phyloP scores from a whole-genome alignment of 23 red algal genomes.

The Agarophyton chilense region DNA sequence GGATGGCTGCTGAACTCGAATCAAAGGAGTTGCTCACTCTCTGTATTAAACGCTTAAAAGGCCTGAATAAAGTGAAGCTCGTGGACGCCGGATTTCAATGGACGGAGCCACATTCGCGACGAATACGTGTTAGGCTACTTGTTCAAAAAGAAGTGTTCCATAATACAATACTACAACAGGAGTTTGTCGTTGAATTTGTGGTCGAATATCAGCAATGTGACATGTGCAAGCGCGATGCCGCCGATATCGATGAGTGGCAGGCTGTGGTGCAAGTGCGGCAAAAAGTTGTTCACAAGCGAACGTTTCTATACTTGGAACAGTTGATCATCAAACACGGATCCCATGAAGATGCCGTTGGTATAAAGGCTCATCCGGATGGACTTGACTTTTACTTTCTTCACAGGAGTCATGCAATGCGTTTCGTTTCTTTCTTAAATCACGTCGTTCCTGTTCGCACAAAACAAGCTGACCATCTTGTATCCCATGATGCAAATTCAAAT shows the following conservation, averaged over 20 bases:
- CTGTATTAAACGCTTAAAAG: slow-evolving; percentile 83
- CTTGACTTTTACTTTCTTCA: slow-evolving; percentile 97
- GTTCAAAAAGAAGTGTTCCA: slow-evolving; percentile 97
- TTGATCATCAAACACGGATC: slow-evolving; percentile 94
- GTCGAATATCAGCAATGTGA: slow-evolving; percentile 96
- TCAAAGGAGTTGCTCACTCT: slow-evolving; percentile 92
- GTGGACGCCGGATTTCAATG: slow-evolving; percentile 96
- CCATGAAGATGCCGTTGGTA: slow-evolving; percentile 90
- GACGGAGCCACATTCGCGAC: slow-evolving; percentile 97
- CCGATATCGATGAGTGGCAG: slow-evolving; percentile 98
- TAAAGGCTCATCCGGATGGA: slow-evolving; percentile 89
- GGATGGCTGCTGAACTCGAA: slow-evolving; percentile 93
- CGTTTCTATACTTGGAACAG: slow-evolving; percentile 97
- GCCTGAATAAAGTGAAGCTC: slow-evolving; percentile 92
- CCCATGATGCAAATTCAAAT: slow-evolving; percentile 94
- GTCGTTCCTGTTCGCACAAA: slow-evolving; percentile 85
- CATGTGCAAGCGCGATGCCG: slow-evolving; percentile 92
- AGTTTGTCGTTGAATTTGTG: slow-evolving; percentile 93
- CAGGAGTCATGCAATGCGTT: slow-evolving; percentile 81
- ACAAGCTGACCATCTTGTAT: slow-evolving; percentile 92
- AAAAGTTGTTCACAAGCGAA: slow-evolving; percentile 97
- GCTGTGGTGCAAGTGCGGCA: slow-evolving; percentile 99
- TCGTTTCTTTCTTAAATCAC: slow-evolving; percentile 85
- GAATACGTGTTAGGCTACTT: slow-evolving; percentile 89
- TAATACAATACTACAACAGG: slow-evolving; percentile 89